Base-by-base conservation (phyloP, 2,329 filamentous ascomycete genomes). In the Colletotrichum horii region DNA sequence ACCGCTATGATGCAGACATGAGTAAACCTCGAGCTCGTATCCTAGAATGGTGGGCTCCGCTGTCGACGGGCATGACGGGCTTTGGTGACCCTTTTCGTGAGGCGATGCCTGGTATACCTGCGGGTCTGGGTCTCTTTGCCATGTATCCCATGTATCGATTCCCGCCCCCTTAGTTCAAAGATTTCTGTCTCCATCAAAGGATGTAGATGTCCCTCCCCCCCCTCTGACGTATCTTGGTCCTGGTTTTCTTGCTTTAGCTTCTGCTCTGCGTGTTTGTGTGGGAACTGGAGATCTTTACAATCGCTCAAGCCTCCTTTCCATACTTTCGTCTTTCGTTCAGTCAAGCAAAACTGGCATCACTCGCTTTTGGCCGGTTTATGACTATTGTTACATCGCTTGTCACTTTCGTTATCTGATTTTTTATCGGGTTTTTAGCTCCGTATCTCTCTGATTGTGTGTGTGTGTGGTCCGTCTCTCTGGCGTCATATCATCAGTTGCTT, bases 31-130 rank as follows among this genome's bases (percentile, higher is more conserved):
- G 64, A 75, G 74, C 74, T 75, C 74, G 74, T 75, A 75, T 75
- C 74, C 74, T 75, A 75, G 74, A 73, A 69, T 75, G 74, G 74
- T 58, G 56, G 74, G 65, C 74, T 73, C 74, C 74, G 74, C 74
- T 73, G 74, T 34, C 43, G 64, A 73, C 70, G 32, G 74, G 64
- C 74, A 75, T 75, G 74, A 73, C 70, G 70, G 64, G 19, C 61
- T 43, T 65, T 75, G 64, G 36, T 69, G 70, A 36, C 64, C 70
- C 70, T 75, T 48, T 36, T 68, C 60, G 34, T 75, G 74, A 73
- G 74, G 74, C 74, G 74, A 73, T 75, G 74, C 74, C 48, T 52
- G 30, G 69, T 26, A 72, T n/a, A 38, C 62, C 15, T 62, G 72
- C 72, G 72, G 72, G 72, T 75, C 72, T 62, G 55, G 22, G 28